Conservation (phyloP, 306 rosid genomes). For the Corylus avellana region DNA sequence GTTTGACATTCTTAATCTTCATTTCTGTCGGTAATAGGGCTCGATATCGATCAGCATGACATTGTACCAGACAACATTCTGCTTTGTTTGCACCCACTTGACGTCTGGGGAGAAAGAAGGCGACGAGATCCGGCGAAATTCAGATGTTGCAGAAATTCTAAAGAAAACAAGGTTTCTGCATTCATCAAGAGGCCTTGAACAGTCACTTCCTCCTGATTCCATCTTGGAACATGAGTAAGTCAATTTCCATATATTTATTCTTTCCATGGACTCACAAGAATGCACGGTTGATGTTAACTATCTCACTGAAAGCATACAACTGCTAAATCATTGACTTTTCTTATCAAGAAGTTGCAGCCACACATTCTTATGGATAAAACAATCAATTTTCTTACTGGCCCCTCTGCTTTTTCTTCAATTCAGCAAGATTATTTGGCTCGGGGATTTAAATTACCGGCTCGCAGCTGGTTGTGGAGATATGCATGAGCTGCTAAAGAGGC, state of each 20-base stretch:
- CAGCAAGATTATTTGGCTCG: constrained; percentile 92
- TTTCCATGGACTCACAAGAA: not conserved
- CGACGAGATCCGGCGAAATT: constrained; percentile 70
- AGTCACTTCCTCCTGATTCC: constrained; percentile 44
- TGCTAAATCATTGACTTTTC: too few relatives aligned
- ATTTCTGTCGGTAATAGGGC: constrained; percentile 47
- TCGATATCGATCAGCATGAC: constrained; percentile 87
- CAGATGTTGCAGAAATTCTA: constrained; percentile 71
- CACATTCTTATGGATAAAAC: not conserved
- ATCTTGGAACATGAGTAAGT: constrained; percentile 82
- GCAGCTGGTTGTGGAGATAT: constrained; percentile 56
- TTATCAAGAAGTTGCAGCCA: too few relatives aligned
- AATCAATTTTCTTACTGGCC: not conserved
- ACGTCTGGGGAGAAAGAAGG: constrained; percentile 92
- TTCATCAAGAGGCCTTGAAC: constrained; percentile 34
- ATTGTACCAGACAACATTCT: constrained; percentile 56
- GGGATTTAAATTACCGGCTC: constrained; percentile 90
- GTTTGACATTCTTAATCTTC: too few relatives aligned
- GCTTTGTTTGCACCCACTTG: constrained; percentile 92
- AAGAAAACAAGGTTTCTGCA: constrained; percentile 71
- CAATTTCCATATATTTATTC: not conserved
- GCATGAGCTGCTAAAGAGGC: constrained; percentile 59
- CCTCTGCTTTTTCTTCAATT: not conserved
- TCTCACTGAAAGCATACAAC: too few relatives aligned
- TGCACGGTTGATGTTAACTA: too few relatives aligned